Evolutionary conservation across 2,329 filamentous ascomycete species (phyloP).

Genomic region (Ustulina deusta): DNA sequence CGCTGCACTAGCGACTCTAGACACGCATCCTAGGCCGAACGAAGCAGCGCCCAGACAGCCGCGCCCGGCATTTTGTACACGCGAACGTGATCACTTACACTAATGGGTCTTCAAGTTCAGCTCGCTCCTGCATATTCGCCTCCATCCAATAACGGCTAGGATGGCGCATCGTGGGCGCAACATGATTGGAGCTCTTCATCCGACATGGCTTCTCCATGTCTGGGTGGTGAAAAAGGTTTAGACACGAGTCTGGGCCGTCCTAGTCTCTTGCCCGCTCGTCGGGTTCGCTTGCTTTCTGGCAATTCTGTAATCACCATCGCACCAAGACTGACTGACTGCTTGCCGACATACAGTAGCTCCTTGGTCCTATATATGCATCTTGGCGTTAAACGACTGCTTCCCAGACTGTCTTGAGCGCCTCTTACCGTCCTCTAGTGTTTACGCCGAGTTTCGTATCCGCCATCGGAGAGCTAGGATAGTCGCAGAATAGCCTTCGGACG

Average conservation of each 20-base stretch:
- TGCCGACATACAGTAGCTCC: background rate
- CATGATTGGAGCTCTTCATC: constrained; percentile 41
- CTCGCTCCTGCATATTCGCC: constrained; percentile 48
- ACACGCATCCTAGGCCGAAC: constrained; percentile 5
- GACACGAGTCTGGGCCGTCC: constrained; percentile 23
- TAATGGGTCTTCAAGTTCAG: constrained; percentile 47
- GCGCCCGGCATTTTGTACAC: constrained; percentile 19
- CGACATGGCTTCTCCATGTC: constrained; percentile 32
- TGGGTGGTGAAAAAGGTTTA: constrained; percentile 19
- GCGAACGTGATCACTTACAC: background rate
- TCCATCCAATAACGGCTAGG: constrained; percentile 38
- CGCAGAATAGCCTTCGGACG: background rate
- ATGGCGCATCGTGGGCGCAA: constrained; percentile 29
- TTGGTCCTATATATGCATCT: constrained; percentile 11
- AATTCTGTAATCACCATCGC: constrained; percentile 1
- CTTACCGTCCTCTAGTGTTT: background rate
- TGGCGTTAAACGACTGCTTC: constrained; percentile 6
- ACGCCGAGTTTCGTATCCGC: constrained; percentile 7
- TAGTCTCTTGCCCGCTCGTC: constrained; percentile 1
- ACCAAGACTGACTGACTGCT: background rate
- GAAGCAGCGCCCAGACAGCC: background rate
- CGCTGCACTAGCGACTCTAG: background rate
- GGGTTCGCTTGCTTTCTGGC: background rate
- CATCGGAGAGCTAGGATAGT: constrained; percentile 13
- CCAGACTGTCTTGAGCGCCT: background rate